Base-by-base conservation (phyloP, 2,329 filamentous ascomycete genomes). In the Immersiporthe knoxdaviesiana region DNA sequence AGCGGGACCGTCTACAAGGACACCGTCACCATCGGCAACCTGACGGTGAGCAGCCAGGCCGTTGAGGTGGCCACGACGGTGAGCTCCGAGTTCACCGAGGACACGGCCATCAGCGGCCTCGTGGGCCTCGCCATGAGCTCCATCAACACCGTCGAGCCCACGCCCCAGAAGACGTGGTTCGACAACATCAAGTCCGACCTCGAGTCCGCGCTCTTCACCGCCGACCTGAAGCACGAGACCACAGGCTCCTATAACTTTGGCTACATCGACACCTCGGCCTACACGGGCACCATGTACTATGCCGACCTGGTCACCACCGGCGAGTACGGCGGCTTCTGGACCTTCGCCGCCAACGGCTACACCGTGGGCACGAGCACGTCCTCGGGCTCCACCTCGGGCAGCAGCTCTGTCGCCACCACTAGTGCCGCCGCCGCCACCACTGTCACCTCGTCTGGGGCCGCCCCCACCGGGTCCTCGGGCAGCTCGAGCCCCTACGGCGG, bases 211-310 rank as follows among this genome's bases (percentile, higher is more conserved):
- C 76, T 91, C 54, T 90, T 90, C 77, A 87, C 88, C 12, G 87
- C 84, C 59, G 77, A 81, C 67, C 71, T 81, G 39, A 79, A 74
- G 72, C 73, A 77, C 66, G 66, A 68, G 0, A 21, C 32, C 12
- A 75, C 80, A 7, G 84, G 86, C 58, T 79, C 79, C 58, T 88
- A 87, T 78, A 82, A 86, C 74, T 89, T 88, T 72, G 87, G 87
- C 63, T 85, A 78, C 78, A 85, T 88, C 73, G 84, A 89, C 78
- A 73, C 69, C 24, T 78, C 78, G 70, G 84, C 84, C 74, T 88
- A 86, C 82, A 84, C 82, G 3, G 87, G 87, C 62, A 70, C 76
- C 39, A 83, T 90, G 73, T 79, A 78, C 71, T 90, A 87, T 78
- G 79, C 82, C 27, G 70, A 79, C 32, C 65, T 66, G 8, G 27